Conservation (phyloP, 352 stramenopile species). For the Globisporangium acanthophoron region DNA sequence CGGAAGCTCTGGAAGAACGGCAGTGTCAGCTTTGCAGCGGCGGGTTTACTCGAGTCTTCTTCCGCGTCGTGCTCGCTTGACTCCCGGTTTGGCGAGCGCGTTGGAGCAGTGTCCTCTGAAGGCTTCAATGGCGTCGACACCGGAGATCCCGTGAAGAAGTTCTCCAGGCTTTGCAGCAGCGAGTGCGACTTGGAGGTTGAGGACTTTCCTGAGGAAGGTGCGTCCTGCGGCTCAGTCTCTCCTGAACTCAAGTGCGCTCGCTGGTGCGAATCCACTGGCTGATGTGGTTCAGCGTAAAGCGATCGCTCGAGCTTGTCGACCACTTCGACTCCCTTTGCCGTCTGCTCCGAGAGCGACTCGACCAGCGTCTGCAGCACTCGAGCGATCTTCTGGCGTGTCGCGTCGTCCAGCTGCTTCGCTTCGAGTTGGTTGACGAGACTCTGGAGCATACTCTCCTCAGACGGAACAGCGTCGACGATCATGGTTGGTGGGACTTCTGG, state of each 20-base stretch:
- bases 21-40: conserved; percentile 43
- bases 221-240: not conserved
- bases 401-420: conserved; percentile 9
- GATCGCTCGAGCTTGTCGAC: conserved; percentile 25
- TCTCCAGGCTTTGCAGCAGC: conserved; percentile 15
- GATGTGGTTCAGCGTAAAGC: conserved; percentile 2
- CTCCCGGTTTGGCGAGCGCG: not conserved
- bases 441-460: conserved; percentile 13
- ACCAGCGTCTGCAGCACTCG: conserved; percentile 20
- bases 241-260: conserved; percentile 3
- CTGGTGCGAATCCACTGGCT: conserved; percentile 1
- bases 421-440: conserved; percentile 18
- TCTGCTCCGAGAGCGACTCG: conserved; percentile 17
- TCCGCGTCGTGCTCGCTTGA: not conserved
- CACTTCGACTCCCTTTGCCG: conserved; percentile 9
- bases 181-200: conserved; percentile 5
- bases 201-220: conserved; percentile 4
- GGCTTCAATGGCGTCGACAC: conserved; percentile 6
- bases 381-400: conserved; percentile 22
- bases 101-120: not conserved
- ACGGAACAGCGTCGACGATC: not conserved
- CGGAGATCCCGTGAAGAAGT: conserved; percentile 13
- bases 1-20: conserved; percentile 70
- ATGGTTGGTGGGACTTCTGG: not conserved
- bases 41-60: not conserved